phyloP scores from a whole-genome alignment of 2,329 filamentous ascomycete genomes.

The Fusarium algeriense region DNA sequence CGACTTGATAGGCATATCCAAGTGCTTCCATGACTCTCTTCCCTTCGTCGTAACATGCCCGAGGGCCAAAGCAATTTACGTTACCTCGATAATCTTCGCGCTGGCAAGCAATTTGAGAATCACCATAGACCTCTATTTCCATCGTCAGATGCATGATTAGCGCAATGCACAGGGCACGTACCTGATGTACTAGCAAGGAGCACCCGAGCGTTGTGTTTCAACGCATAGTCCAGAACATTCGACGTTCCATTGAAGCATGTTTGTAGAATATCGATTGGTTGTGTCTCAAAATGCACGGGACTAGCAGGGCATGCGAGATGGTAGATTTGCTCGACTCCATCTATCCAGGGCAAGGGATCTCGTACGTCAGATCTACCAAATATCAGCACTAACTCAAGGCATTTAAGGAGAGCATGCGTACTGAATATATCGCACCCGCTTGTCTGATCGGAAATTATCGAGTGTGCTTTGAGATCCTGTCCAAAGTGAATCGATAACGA shows the following conservation, averaged over 20 bases:
- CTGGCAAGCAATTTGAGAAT: conserved; percentile 17
- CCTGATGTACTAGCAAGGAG: conserved; percentile 38
- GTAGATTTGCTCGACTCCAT: conserved; percentile 34
- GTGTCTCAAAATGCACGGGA: conserved; percentile 32
- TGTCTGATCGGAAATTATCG: conserved; percentile 7
- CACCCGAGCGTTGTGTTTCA: conserved; percentile 34
- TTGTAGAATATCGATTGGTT: conserved; percentile 37
- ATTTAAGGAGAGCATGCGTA: fast-evolving
- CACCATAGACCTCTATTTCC: conserved; percentile 33
- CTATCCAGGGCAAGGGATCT: conserved; percentile 30
- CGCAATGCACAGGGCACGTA: fast-evolving
- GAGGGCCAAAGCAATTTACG: conserved; percentile 56
- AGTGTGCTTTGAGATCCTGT: conserved; percentile 32
- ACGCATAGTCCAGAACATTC: conserved; percentile 33
- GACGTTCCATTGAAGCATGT: conserved; percentile 37
- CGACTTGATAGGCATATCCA: conserved; percentile 46
- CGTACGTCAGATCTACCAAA: conserved; percentile 22
- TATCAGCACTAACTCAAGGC: neutral
- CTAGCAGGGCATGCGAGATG: conserved; percentile 40
- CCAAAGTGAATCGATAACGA: conserved; percentile 38
- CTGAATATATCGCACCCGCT: conserved; percentile 31
- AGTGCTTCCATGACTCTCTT: conserved; percentile 56
- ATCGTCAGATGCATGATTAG: neutral
- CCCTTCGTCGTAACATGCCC: conserved; percentile 58
- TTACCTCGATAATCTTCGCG: conserved; percentile 54